These are phyloP conservation scores for Acrocalymma vagum DNA, from an alignment of 2,329 filamentous ascomycete genomes.

Conservation along the genomic window DNA sequence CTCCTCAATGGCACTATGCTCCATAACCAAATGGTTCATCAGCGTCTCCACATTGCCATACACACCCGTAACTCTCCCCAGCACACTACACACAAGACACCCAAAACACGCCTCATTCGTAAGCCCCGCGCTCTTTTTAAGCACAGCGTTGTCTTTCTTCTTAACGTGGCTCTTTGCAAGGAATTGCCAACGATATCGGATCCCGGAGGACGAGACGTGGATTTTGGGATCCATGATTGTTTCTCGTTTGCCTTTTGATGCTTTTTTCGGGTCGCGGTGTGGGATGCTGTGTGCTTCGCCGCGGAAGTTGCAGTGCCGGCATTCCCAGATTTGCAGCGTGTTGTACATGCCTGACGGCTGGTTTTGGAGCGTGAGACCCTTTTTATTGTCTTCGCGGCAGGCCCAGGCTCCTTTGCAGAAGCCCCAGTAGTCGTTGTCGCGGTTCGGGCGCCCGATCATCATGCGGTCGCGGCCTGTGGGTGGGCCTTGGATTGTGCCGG, in stretches of 20 bases:
- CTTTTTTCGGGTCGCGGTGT: constrained; percentile 32
- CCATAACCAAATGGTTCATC: constrained; percentile 47
- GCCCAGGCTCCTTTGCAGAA: constrained; percentile 53
- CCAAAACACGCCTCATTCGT: constrained; percentile 37
- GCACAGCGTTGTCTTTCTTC: constrained; percentile 16
- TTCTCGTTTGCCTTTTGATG: constrained; percentile 38
- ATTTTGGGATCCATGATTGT: constrained; percentile 39
- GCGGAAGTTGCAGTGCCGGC: constrained; percentile 43
- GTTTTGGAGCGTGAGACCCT: constrained; percentile 38
- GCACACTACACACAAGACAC: constrained; percentile 45
- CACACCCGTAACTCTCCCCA: constrained; percentile 40
- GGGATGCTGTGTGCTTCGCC: constrained; percentile 34
- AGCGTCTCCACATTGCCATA: constrained; percentile 50
- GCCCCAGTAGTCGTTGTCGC: constrained; percentile 51
- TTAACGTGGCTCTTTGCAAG: constrained; percentile 47
- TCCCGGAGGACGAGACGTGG: constrained; percentile 29
- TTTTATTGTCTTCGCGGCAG: constrained; percentile 41
- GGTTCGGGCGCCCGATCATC: constrained; percentile 46
- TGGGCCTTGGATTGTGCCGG: constrained; percentile 26
- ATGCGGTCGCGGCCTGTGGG: constrained; percentile 29
- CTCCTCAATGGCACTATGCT: constrained; percentile 44
- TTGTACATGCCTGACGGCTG: constrained; percentile 47
- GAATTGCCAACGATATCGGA: constrained; percentile 50
- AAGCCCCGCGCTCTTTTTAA: background rate
- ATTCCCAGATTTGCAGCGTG: constrained; percentile 43